Base-by-base conservation (phyloP, 75 land plant genomes). In the Sequoia sempervirens region DNA sequence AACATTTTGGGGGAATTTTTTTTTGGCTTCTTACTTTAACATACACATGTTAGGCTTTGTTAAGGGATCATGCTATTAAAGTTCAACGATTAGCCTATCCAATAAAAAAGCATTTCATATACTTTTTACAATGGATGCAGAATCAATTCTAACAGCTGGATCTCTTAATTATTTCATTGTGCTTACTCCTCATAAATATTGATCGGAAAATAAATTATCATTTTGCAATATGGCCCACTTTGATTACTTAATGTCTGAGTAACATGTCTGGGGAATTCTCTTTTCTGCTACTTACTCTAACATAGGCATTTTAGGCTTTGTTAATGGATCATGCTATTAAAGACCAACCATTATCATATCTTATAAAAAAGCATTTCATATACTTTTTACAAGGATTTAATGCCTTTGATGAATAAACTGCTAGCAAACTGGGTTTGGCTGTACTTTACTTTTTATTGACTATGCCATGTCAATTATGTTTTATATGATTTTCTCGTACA, bases 401-500 rank as follows among this genome's bases (percentile, higher is more conserved):
- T 68, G 23, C 20, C 5, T 58, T 58, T 0, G 56, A 68, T 30
- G 13, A 28, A 9, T 68, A 68, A 30, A 11, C 36, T 32, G 32
- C 36, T 32, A 30, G 73, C 73, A 70, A 32, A 10, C 10, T 28
- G 36, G 36, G 13, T 6, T 69, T 69, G 14, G 9, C 14, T 69
- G 30, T 10, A 10, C 12, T 2, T 70, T 32, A 2, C 12, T 70
- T 30, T 70, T 70, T 23, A 30, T 28, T 32, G 73, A 70, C 36
- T 70, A 30, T 70, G 73, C 32, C 12, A 32, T 70, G 73, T 70
- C 30, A 2, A 70, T 73, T 36, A 15, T 85, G 37, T 30, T 30
- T 41, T 43, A 46, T 68, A 11, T 78, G 20, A 36, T 40, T 40
- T 38, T n/a, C n/a, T 82, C 28, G 41, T 83, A 79, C 85, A 97